Percentiles rank a stretch among this genome's conserved stretches.
These are phyloP conservation scores for Diaporthe sp. DNA, from an alignment of 2,329 filamentous ascomycete species.

Conservation along the genomic window DNA sequence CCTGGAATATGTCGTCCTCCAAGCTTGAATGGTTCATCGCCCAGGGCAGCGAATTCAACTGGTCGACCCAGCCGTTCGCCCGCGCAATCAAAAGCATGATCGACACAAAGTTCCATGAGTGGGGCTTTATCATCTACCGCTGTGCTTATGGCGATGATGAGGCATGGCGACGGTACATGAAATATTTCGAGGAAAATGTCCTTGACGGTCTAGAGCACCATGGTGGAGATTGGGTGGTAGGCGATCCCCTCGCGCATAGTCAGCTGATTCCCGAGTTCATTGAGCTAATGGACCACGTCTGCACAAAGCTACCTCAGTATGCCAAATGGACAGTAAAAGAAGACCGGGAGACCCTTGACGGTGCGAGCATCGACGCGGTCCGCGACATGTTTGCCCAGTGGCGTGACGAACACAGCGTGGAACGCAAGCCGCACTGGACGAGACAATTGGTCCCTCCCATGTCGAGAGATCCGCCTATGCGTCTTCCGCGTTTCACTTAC, in stretches of 20 bases:
- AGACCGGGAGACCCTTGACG: neutral
- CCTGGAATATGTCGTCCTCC: neutral
- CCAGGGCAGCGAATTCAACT: neutral
- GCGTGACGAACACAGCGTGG: neutral
- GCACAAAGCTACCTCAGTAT: neutral
- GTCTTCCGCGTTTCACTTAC: neutral
- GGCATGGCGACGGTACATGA: slow-evolving; percentile 2
- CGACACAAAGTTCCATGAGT: neutral
- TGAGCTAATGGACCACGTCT: neutral
- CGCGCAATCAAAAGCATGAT: neutral
- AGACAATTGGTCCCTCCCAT: neutral
- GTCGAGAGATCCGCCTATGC: neutral
- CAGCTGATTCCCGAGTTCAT: neutral
- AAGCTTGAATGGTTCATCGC: slow-evolving; percentile 17
- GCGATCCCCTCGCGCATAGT: neutral
- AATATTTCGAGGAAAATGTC: neutral
- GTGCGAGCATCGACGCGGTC: neutral
- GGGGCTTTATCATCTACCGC: slow-evolving; percentile 6
- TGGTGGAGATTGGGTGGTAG: neutral
- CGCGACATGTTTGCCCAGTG: neutral
- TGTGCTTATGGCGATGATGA: slow-evolving; percentile 1
- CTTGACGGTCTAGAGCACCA: neutral
- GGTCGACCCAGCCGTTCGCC: neutral
- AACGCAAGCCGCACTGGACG: neutral
- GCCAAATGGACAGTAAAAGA: slow-evolving; percentile 12